Conservation (phyloP, 805 yeast genomes). For the Sungouiozyma intestinalis region DNA sequence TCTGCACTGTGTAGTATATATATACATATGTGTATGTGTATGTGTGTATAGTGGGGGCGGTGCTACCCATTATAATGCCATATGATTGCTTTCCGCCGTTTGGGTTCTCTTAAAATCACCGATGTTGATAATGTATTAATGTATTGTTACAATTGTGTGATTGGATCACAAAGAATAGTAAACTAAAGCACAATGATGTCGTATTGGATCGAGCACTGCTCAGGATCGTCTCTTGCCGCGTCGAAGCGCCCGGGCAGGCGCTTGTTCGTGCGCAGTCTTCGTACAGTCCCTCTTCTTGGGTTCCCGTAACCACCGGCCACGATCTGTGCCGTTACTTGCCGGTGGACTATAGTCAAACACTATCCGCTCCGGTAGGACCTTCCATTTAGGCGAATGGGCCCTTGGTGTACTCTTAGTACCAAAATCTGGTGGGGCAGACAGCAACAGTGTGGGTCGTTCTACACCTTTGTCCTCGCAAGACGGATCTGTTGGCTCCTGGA, state of each 20-base stretch:
- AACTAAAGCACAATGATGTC: too few relatives aligned
- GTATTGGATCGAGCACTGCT: background rate
- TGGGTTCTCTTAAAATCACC: background rate
- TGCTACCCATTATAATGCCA: too few relatives aligned
- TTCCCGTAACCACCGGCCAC: too few relatives aligned
- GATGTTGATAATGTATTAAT: too few relatives aligned
- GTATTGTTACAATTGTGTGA: background rate
- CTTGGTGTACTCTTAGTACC: background rate
- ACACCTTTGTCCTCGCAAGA: background rate
- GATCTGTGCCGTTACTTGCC: too few relatives aligned
- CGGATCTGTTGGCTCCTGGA: too few relatives aligned
- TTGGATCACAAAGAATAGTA: background rate
- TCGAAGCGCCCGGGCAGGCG: background rate
- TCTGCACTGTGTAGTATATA: background rate
- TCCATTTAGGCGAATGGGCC: background rate
- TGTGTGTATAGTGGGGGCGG: background rate
- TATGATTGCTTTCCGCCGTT: too few relatives aligned
- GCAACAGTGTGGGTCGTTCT: too few relatives aligned
- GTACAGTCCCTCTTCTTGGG: background rate
- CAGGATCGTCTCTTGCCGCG: background rate
- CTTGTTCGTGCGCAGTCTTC: background rate
- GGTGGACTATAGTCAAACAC: background rate
- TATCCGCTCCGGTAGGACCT: background rate
- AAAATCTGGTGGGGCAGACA: background rate
- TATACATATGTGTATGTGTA: slow-evolving; percentile 1